Evolutionary conservation across 75 land plant species (phyloP), one percentile per base, ranked within the genome.

Genomic region (Cupressus sempervirens): DNA sequence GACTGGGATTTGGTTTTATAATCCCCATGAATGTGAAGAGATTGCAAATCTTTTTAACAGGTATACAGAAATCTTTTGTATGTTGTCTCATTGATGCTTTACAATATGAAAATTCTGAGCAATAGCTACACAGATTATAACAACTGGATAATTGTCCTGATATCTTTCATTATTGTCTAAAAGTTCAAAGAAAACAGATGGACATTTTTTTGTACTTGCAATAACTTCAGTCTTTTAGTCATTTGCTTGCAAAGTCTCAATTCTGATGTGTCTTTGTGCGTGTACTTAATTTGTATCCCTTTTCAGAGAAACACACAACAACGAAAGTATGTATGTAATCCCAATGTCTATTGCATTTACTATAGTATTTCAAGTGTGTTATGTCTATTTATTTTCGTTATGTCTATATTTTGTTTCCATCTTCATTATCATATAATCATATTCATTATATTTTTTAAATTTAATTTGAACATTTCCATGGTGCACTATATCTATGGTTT

Each of bases 1-100:
- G 56, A 96, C 93, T 92, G 99, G 99, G 34, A 98, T 98, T 75
- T 98, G 99, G 99, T 98, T 98, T 80, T 98, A 98, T 86, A 93
- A 96, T 86, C 46, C 89, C 14, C 93, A 87, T 50, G 99, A 98
- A 45, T 98, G 99, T 86, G 98, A 96, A 89, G 97, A 96, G 29
- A 93, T 94, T 82, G 97, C 95, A 84, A 94, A 92, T 87, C 92
- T 98, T 46, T 96, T 98, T 75, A 90, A 87, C 82, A 93, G 99
- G 99, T 97, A 84, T 41, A n/a, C 48, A 40, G 50, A 10, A n/a
- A n/a, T 40, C 79, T 38, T 40, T 38, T 43, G 40, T 38, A 40
- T 40, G 20, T n/a, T 23, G 16, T 79, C 29, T 18, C 26, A 79
- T 26, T 5, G 45, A 3, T 45, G 48, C 45, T 48, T 43, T 79